Base-by-base conservation (phyloP, 495 filamentous ascomycete genomes). In the Hyaloscypha variabilis region DNA sequence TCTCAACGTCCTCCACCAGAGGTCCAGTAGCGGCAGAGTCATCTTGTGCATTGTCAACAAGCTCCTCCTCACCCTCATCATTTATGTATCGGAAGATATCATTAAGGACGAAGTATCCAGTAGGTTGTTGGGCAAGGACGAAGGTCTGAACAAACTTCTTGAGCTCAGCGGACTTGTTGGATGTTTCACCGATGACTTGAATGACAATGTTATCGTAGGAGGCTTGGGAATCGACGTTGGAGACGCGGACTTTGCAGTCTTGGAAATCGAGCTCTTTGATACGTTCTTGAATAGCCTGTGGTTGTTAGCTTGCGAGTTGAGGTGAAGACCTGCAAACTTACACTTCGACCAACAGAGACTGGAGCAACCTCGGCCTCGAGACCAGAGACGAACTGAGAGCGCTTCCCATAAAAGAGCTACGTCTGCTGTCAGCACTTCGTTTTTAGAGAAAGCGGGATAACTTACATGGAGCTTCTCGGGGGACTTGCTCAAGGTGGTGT, bases 101-200 rank as follows among this genome's bases (percentile, higher is more conserved):
- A 74, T 99, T 99, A 65, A 98, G 85, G 3, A 99, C 95, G 70
- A 96, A 99, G 80, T 98, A 99, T 58, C 95, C 95, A 52, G 94
- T 97, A 29, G 92, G 92, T 79, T 99, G 95, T 76, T 94, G 87
- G 11, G 95, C 96, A 60, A 99, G 88, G 58, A 99, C 93, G 69
- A 99, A 99, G n/a, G 95, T 97, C 82, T 99, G 95, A 14, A 91
- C 87, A 71, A 98, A 99, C 76, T 97, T 97, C 81, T 91, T 93
- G 66, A 93, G 91, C 24, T 93, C 91, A 64, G 87, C 87, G 23
- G 85, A 87, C 76, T 95, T 96, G 82, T 95, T 97, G 68, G 93
- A 96, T 73, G 96, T 96, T 78, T 98, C 94, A 67, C 95, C 95
- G 72, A 99, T 97, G 65, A 98, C 96, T 72, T 97, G 92, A 71